Conservation (phyloP, 2,329 filamentous ascomycete genomes). For the Trichoderma koningii region DNA sequence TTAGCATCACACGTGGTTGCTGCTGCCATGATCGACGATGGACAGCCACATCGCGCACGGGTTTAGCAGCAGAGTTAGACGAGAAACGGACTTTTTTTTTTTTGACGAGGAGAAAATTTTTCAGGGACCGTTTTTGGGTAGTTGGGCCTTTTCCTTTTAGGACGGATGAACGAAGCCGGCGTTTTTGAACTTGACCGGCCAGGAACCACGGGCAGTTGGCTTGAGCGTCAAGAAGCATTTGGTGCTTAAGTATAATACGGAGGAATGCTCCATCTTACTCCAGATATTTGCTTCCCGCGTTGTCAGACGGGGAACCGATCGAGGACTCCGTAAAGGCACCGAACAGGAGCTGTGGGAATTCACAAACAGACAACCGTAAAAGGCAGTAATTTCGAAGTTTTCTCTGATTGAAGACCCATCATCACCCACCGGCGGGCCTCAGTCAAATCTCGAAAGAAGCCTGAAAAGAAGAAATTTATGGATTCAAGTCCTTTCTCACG, state of each 20-base stretch:
- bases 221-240: background rate
- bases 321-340: slow-evolving; percentile 12
- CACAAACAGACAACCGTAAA: background rate
- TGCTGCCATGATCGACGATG: slow-evolving; percentile 13
- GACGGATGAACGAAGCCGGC: no score
- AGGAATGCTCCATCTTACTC: slow-evolving; percentile 4
- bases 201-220: background rate
- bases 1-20: slow-evolving; percentile 22
- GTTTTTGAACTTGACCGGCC: no score
- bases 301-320: background rate
- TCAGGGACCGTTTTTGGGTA: background rate
- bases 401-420: background rate
- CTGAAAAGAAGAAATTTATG: background rate
- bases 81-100: no score
- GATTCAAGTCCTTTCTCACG: no score
- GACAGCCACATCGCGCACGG: slow-evolving; percentile 18
- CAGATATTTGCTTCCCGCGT: slow-evolving; percentile 11
- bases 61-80: background rate
- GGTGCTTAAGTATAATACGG: background rate
- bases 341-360: background rate
- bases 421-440: background rate
- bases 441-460: background rate
- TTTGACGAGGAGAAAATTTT: background rate
- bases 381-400: slow-evolving; percentile 15
- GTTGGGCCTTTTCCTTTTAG: no score